Conservation (phyloP, 2,329 filamentous ascomycete genomes). For the Alternaria triticimaculans region DNA sequence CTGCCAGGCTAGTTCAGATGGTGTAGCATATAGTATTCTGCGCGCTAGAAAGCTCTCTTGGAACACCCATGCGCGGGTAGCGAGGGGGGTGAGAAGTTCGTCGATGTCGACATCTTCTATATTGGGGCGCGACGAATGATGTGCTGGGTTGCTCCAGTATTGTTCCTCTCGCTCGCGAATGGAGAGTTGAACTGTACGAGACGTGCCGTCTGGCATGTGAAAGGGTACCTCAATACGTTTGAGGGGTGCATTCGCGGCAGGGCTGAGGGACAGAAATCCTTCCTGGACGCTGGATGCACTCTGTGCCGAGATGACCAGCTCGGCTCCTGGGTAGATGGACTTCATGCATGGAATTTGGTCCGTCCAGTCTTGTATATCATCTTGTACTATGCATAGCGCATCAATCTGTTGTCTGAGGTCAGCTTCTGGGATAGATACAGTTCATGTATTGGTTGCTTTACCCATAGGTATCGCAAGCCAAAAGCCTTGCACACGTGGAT, state of each 20-base stretch:
- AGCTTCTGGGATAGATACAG: not conserved
- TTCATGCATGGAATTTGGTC: slow-evolving; percentile 1
- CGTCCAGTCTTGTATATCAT: not conserved
- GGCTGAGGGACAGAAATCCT: not conserved
- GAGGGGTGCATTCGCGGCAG: not conserved
- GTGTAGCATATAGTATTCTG: slow-evolving; percentile 4
- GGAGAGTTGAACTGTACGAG: not conserved
- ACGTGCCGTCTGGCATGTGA: not conserved
- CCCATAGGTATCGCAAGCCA: not conserved
- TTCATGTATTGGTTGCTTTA: not conserved
- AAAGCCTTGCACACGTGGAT: not conserved
- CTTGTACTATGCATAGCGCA: slow-evolving; percentile 1
- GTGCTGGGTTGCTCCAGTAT: not conserved
- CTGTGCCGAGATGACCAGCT: slow-evolving; percentile 1
- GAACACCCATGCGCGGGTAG: not conserved
- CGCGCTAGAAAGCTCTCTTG: not conserved
- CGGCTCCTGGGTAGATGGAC: not conserved
- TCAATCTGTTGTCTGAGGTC: not conserved
- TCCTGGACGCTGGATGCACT: not conserved
- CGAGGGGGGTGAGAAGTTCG: not conserved
- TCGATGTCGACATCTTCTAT: not conserved
- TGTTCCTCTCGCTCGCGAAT: not conserved
- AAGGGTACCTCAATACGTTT: not conserved
- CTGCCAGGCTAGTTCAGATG: slow-evolving; percentile 2
- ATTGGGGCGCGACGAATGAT: not conserved